These are phyloP conservation scores for Sistotremastrum niveocremeum DNA, from an alignment of 768 basidiomycete species.

Conservation along the genomic window DNA sequence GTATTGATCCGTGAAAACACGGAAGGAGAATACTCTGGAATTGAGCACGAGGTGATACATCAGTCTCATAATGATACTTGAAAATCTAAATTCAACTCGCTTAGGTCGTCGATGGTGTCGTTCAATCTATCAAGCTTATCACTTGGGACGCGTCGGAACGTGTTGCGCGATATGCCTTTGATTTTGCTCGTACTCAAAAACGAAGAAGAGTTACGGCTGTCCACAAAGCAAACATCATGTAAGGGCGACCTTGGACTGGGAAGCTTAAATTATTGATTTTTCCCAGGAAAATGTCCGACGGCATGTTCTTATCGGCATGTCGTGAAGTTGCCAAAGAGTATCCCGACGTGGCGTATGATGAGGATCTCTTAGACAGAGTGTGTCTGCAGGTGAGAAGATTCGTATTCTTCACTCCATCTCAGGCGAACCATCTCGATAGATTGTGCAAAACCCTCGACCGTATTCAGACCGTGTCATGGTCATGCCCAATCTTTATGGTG, in stretches of 20 bases:
- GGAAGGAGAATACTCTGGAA: conserved; percentile 98
- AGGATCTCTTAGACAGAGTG: conserved; percentile 92
- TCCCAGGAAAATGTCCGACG: conserved; percentile 93
- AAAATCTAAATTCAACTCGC: conserved; percentile 2
- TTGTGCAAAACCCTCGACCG: conserved; percentile 87
- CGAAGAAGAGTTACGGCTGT: conserved; percentile 93
- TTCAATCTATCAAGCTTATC: conserved; percentile 98
- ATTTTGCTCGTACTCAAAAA: conserved; percentile 84
- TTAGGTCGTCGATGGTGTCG: conserved; percentile 90
- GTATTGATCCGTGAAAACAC: conserved; percentile 99
- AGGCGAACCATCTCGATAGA: conserved; percentile 23
- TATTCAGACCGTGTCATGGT: conserved; percentile 98
- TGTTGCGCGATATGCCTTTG: conserved; percentile 96
- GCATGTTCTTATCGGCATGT: conserved; percentile 98
- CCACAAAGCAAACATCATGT: conserved; percentile 99
- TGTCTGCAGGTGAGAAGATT: conserved; percentile 59
- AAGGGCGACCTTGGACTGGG: conserved; percentile 15
- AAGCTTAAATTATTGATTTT: conserved; percentile 7
- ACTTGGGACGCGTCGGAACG: conserved; percentile 98
- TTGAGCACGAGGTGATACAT: conserved; percentile 82
- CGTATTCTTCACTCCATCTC: background rate
- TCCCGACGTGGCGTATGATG: conserved; percentile 87
- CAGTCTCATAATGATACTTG: background rate
- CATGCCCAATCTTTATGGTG: conserved; percentile 97
- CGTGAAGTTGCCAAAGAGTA: conserved; percentile 92